Conservation (phyloP, 805 yeast genomes). For the Kuraishia molischiana region DNA sequence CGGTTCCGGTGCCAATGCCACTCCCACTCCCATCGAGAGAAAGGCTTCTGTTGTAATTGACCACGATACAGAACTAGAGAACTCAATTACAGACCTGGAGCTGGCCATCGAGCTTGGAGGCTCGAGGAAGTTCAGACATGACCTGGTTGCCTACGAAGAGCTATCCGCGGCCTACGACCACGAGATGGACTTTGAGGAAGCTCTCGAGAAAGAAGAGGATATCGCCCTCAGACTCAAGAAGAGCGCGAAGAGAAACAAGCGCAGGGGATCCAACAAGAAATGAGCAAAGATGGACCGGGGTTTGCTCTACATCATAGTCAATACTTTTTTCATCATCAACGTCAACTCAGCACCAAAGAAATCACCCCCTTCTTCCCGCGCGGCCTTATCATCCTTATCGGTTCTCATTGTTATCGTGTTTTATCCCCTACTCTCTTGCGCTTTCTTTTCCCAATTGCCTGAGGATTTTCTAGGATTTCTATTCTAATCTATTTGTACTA, state of each 20-base stretch:
- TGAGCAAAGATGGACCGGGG: too few relatives aligned
- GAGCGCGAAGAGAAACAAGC: constrained; percentile 1
- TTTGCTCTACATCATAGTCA: too few relatives aligned
- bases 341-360: too few relatives aligned
- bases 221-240: constrained; percentile 1
- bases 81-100: constrained; percentile 21
- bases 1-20: not conserved
- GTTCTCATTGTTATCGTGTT: too few relatives aligned
- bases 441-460: too few relatives aligned
- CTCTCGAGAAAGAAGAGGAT: not conserved
- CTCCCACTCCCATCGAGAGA: not conserved
- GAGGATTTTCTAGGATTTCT: too few relatives aligned
- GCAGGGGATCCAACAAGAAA: constrained; percentile 2
- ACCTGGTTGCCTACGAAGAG: constrained; percentile 2
- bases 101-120: constrained; percentile 11
- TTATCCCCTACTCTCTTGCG: too few relatives aligned
- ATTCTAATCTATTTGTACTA: too few relatives aligned
- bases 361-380: too few relatives aligned
- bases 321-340: too few relatives aligned
- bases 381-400: too few relatives aligned
- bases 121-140: not conserved
- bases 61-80: constrained; percentile 19
- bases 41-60: constrained; percentile 13
- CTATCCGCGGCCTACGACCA: not conserved
- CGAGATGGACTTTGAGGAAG: not conserved